phyloP scores from a whole-genome alignment of 202 grass and related monocot species.

The Hordeum pubiflorum region DNA sequence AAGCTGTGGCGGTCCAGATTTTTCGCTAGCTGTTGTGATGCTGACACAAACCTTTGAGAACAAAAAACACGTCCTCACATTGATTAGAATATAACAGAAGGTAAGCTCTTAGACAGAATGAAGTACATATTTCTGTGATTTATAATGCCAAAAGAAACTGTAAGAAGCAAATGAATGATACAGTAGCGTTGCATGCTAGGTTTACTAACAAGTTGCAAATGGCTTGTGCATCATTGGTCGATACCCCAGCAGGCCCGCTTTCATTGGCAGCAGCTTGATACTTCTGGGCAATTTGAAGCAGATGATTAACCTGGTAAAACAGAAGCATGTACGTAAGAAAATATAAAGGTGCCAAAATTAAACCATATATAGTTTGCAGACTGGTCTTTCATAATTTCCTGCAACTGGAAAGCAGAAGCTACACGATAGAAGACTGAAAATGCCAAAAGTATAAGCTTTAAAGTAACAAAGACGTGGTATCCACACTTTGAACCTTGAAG shows the following conservation, averaged over 20 bases:
- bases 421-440: conserved; percentile 9
- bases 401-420: conserved; percentile 30
- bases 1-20: conserved; percentile 81
- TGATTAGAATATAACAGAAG: conserved; percentile 12
- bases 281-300: conserved; percentile 86
- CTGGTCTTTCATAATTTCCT: conserved; percentile 99
- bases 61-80: not conserved
- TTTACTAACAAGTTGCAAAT: conserved; percentile 78
- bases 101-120: not conserved
- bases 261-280: conserved; percentile 52
- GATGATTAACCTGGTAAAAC: conserved; percentile 60
- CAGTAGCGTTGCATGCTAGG: not conserved
- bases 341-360: conserved; percentile 10
- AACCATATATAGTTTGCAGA: conserved; percentile 68
- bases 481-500: not conserved
- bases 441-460: conserved; percentile 4
- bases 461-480: not conserved
- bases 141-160: not conserved
- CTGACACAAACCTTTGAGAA: conserved; percentile 65
- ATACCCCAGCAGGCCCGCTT: conserved; percentile 57
- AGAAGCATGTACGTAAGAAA: not conserved
- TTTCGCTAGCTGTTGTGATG: conserved; percentile 69
- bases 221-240: conserved; percentile 58
- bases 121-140: not conserved
- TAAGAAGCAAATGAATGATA: not conserved